Evolutionary conservation across 75 land plant species (phyloP).

Genomic region (Picea glauca): DNA sequence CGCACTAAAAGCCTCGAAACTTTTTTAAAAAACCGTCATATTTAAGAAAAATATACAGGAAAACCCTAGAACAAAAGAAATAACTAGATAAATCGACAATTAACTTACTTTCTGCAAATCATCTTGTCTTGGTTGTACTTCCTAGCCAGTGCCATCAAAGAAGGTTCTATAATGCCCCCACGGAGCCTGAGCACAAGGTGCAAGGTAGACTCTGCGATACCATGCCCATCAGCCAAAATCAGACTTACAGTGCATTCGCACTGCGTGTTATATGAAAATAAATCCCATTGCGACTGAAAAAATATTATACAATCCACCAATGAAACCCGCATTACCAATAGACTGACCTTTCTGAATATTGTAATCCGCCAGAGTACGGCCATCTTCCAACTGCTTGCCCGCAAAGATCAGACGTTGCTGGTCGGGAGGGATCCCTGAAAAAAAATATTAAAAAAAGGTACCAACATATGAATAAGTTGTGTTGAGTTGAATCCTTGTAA

Average conservation of each 20-base stretch:
- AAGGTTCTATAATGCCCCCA: conserved; percentile 71
- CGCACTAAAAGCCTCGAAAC: too few species aligned
- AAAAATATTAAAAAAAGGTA: neutral
- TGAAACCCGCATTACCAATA: too few species aligned
- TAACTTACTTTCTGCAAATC: conserved; percentile 71
- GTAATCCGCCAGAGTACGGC: conserved; percentile 6
- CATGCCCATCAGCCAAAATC: neutral
- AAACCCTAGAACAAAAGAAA: too few species aligned
- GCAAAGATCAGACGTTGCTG: conserved; percentile 4
- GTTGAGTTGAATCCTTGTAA: neutral
- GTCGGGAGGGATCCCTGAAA: conserved; percentile 2
- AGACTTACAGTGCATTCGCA: neutral
- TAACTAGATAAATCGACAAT: neutral
- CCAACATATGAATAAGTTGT: neutral
- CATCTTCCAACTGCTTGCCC: conserved; percentile 7
- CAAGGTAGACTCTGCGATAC: conserved; percentile 55
- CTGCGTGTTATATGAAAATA: neutral
- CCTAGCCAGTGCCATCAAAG: conserved; percentile 65
- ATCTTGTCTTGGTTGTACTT: conserved; percentile 80
- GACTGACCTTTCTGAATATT: conserved; percentile 2
- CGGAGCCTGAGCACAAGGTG: conserved; percentile 74
- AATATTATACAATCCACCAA: neutral
- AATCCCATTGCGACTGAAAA: neutral
- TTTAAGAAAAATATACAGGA: too few species aligned
- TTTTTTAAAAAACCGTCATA: too few species aligned